These are phyloP conservation scores for Elongisporangium undulatum DNA, from an alignment of 352 stramenopile genomes.

Conservation along the genomic window DNA sequence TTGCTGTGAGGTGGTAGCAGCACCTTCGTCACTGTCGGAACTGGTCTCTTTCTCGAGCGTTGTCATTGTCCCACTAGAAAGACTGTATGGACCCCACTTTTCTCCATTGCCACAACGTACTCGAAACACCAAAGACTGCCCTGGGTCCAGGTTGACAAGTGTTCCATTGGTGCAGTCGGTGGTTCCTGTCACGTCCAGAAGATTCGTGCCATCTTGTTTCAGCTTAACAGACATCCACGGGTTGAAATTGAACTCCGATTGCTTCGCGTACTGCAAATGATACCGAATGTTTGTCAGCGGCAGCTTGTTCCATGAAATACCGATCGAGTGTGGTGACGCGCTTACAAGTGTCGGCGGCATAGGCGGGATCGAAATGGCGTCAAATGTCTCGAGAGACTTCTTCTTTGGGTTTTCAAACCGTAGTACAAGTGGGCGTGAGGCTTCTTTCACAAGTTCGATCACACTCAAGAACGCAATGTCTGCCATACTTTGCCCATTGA, in stretches of 20 bases:
- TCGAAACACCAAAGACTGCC: conserved; percentile 52
- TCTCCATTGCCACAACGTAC: conserved; percentile 52
- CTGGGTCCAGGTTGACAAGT: conserved; percentile 54
- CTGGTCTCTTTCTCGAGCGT: conserved; percentile 34
- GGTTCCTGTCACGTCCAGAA: conserved; percentile 36
- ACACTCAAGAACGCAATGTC: conserved; percentile 62
- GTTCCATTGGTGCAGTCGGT: conserved; percentile 57
- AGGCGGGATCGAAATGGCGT: conserved; percentile 52
- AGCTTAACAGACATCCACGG: conserved; percentile 47
- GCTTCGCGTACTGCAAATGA: conserved; percentile 60
- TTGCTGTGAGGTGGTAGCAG: conserved; percentile 11
- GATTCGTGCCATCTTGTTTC: conserved; percentile 36
- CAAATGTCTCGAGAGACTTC: conserved; percentile 40
- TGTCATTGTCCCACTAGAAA: conserved; percentile 50
- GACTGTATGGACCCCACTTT: conserved; percentile 64
- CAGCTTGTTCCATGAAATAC: conserved; percentile 58
- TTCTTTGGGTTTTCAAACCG: conserved; percentile 63
- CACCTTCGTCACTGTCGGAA: conserved; percentile 3
- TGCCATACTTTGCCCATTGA: conserved; percentile 69
- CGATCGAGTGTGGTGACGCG: conserved; percentile 51
- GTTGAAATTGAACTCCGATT: conserved; percentile 55
- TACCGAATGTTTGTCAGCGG: conserved; percentile 28
- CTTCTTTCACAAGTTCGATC: conserved; percentile 76
- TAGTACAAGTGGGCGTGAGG: conserved; percentile 56
- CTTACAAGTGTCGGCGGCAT: conserved; percentile 63